Evolutionary conservation across 2,329 filamentous ascomycete genomes (phyloP).

Genomic region (Coleophoma crateriformis): DNA sequence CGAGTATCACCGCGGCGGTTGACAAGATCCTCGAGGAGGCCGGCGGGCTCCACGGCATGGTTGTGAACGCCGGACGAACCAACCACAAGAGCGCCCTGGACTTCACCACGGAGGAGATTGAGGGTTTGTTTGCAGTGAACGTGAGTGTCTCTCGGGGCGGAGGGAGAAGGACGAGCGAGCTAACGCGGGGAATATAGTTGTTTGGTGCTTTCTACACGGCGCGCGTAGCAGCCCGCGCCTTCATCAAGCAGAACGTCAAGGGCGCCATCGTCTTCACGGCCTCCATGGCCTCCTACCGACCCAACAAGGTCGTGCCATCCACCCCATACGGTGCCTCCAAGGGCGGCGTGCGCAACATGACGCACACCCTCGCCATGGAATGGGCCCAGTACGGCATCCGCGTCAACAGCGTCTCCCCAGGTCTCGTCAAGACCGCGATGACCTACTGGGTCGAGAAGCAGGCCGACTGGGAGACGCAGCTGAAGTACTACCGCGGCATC

Average conservation of each 20-base stretch:
- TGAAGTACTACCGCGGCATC: slow-evolving; percentile 49
- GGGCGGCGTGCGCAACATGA: slow-evolving; percentile 35
- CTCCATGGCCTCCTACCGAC: slow-evolving; percentile 39
- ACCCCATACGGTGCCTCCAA: slow-evolving; percentile 38
- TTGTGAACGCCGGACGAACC: slow-evolving; percentile 43
- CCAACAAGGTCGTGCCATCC: slow-evolving; percentile 34
- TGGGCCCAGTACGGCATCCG: slow-evolving; percentile 30
- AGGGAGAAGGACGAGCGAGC: too few species aligned
- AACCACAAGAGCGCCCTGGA: slow-evolving; percentile 46
- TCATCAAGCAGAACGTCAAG: slow-evolving; percentile 38
- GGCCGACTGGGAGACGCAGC: slow-evolving; percentile 44
- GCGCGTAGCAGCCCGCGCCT: slow-evolving; percentile 34
- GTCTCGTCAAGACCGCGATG: slow-evolving; percentile 27
- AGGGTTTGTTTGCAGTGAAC: slow-evolving; percentile 37
- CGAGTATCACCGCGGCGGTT: slow-evolving; percentile 35
- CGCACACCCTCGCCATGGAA: slow-evolving; percentile 27
- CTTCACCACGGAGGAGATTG: slow-evolving; percentile 41
- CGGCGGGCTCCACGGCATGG: slow-evolving; percentile 42
- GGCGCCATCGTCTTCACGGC: slow-evolving; percentile 41
- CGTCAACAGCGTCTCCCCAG: slow-evolving; percentile 32
- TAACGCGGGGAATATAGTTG: slow-evolving; percentile 16
- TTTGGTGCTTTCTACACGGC: slow-evolving; percentile 40
- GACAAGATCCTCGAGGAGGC: slow-evolving; percentile 37
- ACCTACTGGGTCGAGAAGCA: slow-evolving; percentile 42
- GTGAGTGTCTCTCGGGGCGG: slow-evolving; percentile 6